phyloP scores from a whole-genome alignment of 805 yeast genomes.

The Tetrapisispora taiwanensis region DNA sequence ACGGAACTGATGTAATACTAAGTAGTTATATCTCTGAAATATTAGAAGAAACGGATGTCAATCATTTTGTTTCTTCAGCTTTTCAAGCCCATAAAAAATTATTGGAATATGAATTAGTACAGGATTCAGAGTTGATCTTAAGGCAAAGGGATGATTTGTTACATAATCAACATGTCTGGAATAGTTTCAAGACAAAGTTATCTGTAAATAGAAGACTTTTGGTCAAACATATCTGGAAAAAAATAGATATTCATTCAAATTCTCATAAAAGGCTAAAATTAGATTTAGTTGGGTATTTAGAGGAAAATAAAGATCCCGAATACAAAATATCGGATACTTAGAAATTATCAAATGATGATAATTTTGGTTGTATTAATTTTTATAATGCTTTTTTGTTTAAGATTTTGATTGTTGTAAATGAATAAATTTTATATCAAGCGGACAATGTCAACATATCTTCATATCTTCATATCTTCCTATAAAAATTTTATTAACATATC shows the following conservation, averaged over 20 bases:
- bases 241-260: not conserved
- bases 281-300: not conserved
- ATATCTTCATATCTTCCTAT: no score
- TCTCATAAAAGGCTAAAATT: not conserved
- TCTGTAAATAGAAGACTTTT: not conserved
- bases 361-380: no score
- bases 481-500: no score
- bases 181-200: not conserved
- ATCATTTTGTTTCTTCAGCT: constrained; percentile 12
- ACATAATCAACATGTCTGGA: not conserved
- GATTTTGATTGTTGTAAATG: no score
- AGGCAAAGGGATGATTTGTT: constrained; percentile 34
- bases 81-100: constrained; percentile 31
- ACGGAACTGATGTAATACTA: constrained; percentile 11
- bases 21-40: constrained; percentile 10
- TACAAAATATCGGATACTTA: no score
- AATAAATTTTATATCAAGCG: no score
- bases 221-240: not conserved
- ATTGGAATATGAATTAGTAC: constrained; percentile 55
- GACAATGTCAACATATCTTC: no score
- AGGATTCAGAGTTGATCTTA: constrained; percentile 49
- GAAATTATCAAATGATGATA: no score
- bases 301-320: not conserved
- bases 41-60: constrained; percentile 14
- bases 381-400: no score